A percentile compares a stretch with the other conserved stretches of the same genome.
phyloP scores from a whole-genome alignment of 2,329 filamentous ascomycete genomes.

The Huntiella omanensis region DNA sequence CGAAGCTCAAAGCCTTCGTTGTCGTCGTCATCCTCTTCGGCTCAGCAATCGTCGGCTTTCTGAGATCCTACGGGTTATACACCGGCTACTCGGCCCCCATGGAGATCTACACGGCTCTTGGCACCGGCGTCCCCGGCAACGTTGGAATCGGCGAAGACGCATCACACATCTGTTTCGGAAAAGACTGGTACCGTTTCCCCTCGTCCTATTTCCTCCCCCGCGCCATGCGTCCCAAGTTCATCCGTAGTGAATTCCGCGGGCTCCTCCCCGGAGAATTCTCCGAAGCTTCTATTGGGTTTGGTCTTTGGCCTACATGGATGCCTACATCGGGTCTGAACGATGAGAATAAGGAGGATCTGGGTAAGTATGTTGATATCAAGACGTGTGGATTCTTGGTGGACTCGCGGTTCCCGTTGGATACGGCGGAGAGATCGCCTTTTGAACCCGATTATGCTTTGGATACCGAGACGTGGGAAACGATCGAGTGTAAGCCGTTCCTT shows the following conservation, averaged over 20 bases:
- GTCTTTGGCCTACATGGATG: slow-evolving; percentile 62
- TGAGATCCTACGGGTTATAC: slow-evolving; percentile 59
- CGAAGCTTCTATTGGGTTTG: slow-evolving; percentile 49
- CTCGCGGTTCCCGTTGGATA: slow-evolving; percentile 50
- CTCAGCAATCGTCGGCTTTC: slow-evolving; percentile 45
- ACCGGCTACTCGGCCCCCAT: slow-evolving; percentile 71
- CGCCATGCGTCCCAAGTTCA: slow-evolving; percentile 70
- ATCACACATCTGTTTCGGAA: slow-evolving; percentile 70
- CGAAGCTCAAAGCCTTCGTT: slow-evolving; percentile 49
- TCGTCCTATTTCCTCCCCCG: slow-evolving; percentile 78
- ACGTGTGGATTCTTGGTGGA: slow-evolving; percentile 76
- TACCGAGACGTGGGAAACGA: slow-evolving; percentile 52
- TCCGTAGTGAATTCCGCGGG: slow-evolving; percentile 78
- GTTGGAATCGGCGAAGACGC: slow-evolving; percentile 35
- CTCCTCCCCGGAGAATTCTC: slow-evolving; percentile 80
- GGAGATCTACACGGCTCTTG: slow-evolving; percentile 48
- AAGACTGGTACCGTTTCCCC: slow-evolving; percentile 97
- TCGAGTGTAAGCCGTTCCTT: slow-evolving; percentile 62
- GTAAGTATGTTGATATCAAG: slow-evolving; percentile 66
- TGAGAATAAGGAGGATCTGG: slow-evolving; percentile 64
- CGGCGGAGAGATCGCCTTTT: slow-evolving; percentile 17
- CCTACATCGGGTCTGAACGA: slow-evolving; percentile 79
- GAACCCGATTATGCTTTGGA: slow-evolving; percentile 72
- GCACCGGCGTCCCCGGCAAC: slow-evolving; percentile 29
- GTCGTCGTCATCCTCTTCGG: slow-evolving; percentile 43